Percentiles rank a stretch among this genome's conserved stretches.
Evolutionary conservation across 2,329 filamentous ascomycete genomes (phyloP).

Genomic region (Magnaporthales sp.): DNA sequence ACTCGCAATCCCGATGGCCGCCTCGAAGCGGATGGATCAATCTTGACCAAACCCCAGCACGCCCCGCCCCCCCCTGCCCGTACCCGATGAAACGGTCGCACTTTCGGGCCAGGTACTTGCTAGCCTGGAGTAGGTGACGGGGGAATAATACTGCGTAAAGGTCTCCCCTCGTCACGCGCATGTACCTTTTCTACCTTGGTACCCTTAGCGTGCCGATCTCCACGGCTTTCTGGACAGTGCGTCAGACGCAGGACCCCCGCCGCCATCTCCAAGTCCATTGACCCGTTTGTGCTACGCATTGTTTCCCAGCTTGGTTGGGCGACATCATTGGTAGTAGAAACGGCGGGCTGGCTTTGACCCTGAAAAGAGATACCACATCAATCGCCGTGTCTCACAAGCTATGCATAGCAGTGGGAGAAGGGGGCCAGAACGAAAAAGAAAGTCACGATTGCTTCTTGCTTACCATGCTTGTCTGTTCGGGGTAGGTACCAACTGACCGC

Average conservation of each 20-base stretch:
- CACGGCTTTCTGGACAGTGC: background rate
- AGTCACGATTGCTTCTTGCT: background rate
- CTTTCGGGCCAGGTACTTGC: background rate
- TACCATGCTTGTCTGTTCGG: background rate
- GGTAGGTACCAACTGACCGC: constrained; percentile 1
- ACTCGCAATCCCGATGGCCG: background rate
- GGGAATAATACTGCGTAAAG: background rate
- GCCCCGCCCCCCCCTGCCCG: background rate
- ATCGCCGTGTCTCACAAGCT: background rate
- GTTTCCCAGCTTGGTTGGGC: background rate
- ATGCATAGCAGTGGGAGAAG: background rate
- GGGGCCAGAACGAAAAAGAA: background rate
- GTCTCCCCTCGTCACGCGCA: background rate
- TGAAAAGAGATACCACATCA: background rate
- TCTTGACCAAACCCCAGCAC: background rate
- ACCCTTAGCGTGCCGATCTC: background rate
- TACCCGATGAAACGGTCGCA: background rate
- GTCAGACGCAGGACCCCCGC: background rate
- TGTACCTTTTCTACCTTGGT: background rate
- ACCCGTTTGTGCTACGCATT: background rate
- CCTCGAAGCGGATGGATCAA: background rate
- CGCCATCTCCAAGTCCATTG: background rate
- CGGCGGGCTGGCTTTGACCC: background rate
- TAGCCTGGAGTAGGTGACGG: background rate
- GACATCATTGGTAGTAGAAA: background rate